These are phyloP conservation scores for Jaapia argillacea DNA, from an alignment of 768 basidiomycete species.

Conservation along the genomic window DNA sequence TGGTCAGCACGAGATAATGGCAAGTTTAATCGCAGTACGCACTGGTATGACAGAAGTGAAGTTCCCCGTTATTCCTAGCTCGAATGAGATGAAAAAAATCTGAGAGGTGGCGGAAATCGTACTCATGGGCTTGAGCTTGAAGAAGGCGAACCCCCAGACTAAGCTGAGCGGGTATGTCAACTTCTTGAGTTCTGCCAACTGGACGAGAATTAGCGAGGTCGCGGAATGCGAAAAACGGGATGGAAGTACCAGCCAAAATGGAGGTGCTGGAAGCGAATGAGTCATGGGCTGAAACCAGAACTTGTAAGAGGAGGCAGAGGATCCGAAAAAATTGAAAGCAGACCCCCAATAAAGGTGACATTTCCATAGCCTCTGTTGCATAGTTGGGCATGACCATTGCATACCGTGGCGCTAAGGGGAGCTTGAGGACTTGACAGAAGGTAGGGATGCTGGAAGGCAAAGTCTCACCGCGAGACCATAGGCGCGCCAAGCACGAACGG, in stretches of 20 bases:
- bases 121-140: constrained; percentile 75
- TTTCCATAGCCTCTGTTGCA: constrained; percentile 71
- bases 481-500: no score
- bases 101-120: no score
- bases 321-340: constrained; percentile 81
- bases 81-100: no score
- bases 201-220: not conserved
- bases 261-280: not conserved
- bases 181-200: constrained; percentile 1
- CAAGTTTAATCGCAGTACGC: no score
- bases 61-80: constrained; percentile 40
- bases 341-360: constrained; percentile 84
- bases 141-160: constrained; percentile 79
- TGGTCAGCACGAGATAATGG: no score
- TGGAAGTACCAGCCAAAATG: constrained; percentile 46
- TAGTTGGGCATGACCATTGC: constrained; percentile 77
- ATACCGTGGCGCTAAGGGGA: constrained; percentile 70
- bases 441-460: no score
- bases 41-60: constrained; percentile 80
- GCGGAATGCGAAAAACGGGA: constrained; percentile 68
- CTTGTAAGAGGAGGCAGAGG: constrained; percentile 52
- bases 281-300: no score
- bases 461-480: no score
- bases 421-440: no score
- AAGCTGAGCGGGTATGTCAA: constrained; percentile 59